Evolutionary conservation across 1,139 yeast genomes (phyloP), one percentile per base, ranked within the genome.

Genomic region (Lodderomyces parapsilosis): DNA sequence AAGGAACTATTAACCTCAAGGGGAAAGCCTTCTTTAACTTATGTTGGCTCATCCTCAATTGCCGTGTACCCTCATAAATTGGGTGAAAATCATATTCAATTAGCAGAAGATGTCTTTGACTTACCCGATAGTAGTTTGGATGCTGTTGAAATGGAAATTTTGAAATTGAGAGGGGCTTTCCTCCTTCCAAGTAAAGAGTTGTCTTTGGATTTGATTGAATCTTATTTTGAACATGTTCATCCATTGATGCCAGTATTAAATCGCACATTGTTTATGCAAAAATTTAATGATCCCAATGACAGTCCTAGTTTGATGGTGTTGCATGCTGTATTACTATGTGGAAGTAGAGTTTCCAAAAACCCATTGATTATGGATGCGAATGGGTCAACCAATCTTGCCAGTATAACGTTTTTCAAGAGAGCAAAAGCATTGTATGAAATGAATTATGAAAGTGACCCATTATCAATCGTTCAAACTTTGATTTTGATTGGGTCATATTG

Each of bases 351-450:
- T 11, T 77, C 83, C 33, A 60, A 65, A 14, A 81, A 81, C 54
- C 83, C 83, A 1, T 70, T 76, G 8, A 63, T 85, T 23, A 64
- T 74, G 39, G 90, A 84, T 53, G 60, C 74, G 6, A 69, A 69
- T 43, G 86, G 84, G 8, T 73, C 84, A 24, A 71, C 78, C 34
- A 74, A 77, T 47, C 65, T 78, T 46, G 85, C 88, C 1, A 73
- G 82, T 42, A 68, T 80, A 48, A 79, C 91, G 0, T 80, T 87
- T 50, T 86, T 83, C 65, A 79, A 85, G 56, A 74, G 95, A 28
- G 94, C 93, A 2, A 86, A 85, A 62, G 84, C 90, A 0, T 63
- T 87, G 25, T 86, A 79, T 58, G 94, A 86, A 55, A 78, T 86
- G 1, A 81, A 81, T 50, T 81, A 82, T 55, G 95, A 87, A 61